Evolutionary conservation across 2,329 filamentous ascomycete species (phyloP).

Genomic region (Trichoderma atrobrunneum): DNA sequence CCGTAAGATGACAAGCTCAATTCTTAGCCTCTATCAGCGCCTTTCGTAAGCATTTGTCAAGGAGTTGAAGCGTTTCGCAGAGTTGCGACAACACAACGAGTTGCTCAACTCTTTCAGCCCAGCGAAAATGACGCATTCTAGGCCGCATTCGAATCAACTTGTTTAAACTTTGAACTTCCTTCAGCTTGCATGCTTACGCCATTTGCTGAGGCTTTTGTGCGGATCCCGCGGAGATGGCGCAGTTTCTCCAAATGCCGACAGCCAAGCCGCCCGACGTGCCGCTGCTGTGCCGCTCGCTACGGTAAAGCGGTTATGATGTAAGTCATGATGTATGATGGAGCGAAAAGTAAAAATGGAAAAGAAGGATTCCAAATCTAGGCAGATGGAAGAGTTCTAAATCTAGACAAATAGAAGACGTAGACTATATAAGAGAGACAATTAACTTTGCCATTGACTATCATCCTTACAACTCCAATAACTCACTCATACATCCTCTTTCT

Average conservation of each 20-base stretch:
- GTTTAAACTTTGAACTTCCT: background rate
- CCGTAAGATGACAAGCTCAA: background rate
- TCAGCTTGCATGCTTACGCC: background rate
- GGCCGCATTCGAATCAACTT: background rate
- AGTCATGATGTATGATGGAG: background rate
- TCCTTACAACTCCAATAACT: background rate
- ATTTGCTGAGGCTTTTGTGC: background rate
- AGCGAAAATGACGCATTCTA: background rate
- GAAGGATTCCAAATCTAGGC: background rate
- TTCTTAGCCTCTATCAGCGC: background rate
- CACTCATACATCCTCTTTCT: background rate
- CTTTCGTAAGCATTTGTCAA: background rate
- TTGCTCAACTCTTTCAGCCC: background rate
- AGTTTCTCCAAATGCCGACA: background rate
- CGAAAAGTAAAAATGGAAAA: background rate
- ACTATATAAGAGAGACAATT: background rate
- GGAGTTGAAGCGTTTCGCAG: background rate
- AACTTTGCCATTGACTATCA: background rate
- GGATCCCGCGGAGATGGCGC: slow-evolving; percentile 17
- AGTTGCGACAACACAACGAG: background rate
- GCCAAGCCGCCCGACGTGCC: background rate
- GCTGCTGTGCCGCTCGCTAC: background rate
- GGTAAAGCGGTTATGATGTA: slow-evolving; percentile 7
- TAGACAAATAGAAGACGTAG: background rate
- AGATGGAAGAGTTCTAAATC: too few relatives aligned